Conservation (phyloP, 495 filamentous ascomycete genomes). For the Aspergillus saccharolyticus region DNA sequence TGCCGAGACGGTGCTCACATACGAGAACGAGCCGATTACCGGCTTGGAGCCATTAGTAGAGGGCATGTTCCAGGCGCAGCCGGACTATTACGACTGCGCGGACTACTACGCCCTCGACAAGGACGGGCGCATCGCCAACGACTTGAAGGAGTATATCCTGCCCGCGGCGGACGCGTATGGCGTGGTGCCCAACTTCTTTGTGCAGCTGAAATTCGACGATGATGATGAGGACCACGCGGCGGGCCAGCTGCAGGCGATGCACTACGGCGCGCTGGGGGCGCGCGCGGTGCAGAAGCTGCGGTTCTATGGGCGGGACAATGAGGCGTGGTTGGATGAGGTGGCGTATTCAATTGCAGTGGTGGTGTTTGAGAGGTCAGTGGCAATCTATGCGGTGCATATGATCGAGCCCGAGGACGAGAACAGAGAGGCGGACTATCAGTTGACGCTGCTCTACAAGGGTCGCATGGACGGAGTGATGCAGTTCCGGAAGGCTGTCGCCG, state of each 20-base stretch:
- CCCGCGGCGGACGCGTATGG: neutral
- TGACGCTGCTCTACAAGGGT: neutral
- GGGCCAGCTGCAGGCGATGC: neutral
- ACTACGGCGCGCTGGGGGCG: neutral
- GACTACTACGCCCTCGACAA: neutral
- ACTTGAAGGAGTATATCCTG: neutral
- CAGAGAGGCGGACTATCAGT: neutral
- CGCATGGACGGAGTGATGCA: neutral
- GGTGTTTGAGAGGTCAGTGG: neutral
- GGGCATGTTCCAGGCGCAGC: neutral
- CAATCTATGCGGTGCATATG: neutral
- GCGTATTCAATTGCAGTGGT: neutral
- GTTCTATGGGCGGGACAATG: neutral
- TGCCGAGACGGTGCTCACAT: neutral
- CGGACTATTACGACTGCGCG: neutral
- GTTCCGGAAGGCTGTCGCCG: neutral
- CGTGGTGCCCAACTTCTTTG: constrained; percentile 1
- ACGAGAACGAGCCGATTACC: neutral
- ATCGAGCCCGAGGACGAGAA: neutral
- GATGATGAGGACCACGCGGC: neutral
- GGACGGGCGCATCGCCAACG: neutral
- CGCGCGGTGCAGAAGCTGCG: neutral
- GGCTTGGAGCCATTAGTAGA: neutral
- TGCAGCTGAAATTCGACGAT: neutral
- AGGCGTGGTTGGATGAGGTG: neutral